Conservation (phyloP, 2,329 filamentous ascomycete species). For the Metarhizium humberi region DNA sequence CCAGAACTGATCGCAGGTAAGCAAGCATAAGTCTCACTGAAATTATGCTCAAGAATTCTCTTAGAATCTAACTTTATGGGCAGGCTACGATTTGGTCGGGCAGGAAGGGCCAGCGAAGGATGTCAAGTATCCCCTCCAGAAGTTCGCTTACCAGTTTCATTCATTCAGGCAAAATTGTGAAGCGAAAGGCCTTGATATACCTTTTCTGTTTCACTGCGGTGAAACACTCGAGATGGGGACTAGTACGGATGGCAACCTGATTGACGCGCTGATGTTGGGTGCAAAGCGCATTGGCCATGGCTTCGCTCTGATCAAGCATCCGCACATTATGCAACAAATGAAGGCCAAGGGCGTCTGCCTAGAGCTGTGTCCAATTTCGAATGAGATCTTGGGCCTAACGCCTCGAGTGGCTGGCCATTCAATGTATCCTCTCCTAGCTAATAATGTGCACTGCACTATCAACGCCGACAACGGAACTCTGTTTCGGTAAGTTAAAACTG, state of each 20-base stretch:
- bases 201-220: conserved; percentile 69
- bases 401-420: conserved; percentile 55
- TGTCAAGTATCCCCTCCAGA: conserved; percentile 44
- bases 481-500: conserved; percentile 44
- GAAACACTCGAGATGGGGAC: conserved; percentile 61
- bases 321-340: conserved; percentile 56
- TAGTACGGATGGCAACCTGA: conserved; percentile 56
- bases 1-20: conserved; percentile 53
- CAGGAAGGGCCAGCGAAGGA: conserved; percentile 43
- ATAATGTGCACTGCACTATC: conserved; percentile 63
- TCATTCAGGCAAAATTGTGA: conserved; percentile 45
- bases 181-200: conserved; percentile 43
- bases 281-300: conserved; percentile 67
- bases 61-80: background rate
- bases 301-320: conserved; percentile 59
- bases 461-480: conserved; percentile 69
- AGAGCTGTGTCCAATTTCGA: conserved; percentile 71
- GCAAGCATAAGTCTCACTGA: conserved; percentile 13
- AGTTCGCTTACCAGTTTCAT: conserved; percentile 46
- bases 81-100: conserved; percentile 62
- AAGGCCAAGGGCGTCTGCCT: conserved; percentile 55
- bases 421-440: conserved; percentile 60
- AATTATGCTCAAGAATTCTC: background rate
- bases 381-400: conserved; percentile 64
- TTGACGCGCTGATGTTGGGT: conserved; percentile 56